Conservation (phyloP, 2,329 filamentous ascomycete genomes). For the Aurifilum marmelostoma region DNA sequence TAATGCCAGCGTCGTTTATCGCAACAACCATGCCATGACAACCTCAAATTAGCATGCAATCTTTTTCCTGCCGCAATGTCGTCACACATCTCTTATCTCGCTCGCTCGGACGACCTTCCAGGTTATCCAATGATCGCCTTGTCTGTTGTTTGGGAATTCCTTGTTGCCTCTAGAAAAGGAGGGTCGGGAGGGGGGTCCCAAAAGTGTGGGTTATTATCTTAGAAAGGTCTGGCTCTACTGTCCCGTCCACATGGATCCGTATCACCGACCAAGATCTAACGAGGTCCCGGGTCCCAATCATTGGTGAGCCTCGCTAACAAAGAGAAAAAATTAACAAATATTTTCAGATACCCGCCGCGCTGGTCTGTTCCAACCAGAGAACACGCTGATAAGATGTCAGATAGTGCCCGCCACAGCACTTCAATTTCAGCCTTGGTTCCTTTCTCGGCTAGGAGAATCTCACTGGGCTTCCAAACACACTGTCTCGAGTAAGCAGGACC, state of each 20-base stretch:
- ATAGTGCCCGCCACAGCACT: neutral
- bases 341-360: neutral
- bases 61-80: neutral
- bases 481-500: neutral
- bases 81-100: neutral
- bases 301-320: neutral
- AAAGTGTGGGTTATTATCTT: neutral
- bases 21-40: neutral
- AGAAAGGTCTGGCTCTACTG: neutral
- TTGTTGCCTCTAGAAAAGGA: neutral
- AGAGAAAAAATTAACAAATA: neutral
- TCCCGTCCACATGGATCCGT: neutral
- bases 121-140: neutral
- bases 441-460: neutral
- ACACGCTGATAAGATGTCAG: neutral
- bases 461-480: neutral
- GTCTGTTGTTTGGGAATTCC: neutral
- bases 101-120: neutral
- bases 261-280: neutral
- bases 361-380: neutral
- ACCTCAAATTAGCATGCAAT: conserved; percentile 1
- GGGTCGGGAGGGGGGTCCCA: neutral
- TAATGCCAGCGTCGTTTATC: neutral
- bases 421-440: neutral
- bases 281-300: neutral